Base-by-base conservation (phyloP, 176 grass and related monocot genomes). In the Olyra latifolia region DNA sequence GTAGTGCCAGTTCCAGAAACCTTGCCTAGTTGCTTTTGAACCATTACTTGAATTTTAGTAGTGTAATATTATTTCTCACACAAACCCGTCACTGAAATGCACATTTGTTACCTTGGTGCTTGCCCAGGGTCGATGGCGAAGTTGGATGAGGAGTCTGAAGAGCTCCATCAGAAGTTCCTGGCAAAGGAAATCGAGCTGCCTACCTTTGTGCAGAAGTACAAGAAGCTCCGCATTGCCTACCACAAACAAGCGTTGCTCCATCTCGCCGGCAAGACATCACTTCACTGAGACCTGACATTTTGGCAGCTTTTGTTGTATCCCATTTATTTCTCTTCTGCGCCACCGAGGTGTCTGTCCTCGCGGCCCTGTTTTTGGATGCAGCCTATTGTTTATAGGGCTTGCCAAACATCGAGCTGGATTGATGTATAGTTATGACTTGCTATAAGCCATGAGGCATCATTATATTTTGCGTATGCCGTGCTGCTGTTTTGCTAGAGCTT, bases 161-260 rank as follows among this genome's bases (percentile, higher is more conserved):
- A 84, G 72, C 63, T 93, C 38, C 72, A 91, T 9, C 83, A 78
- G 38, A 94, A 91, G 73, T 80, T 94, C 42, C 82, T 94, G 16
- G 92, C 90, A 42, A 93, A 95, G 29, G 92, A 95, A 47, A 64
- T 98, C 1, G 90, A 94, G 73, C 77, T 91, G 7, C 53, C 84
- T 2, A 77, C 92, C 57, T 93, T 98, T 72, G 88, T 94, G 29
- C 95, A 93, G 62, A 98, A 94, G 35, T 91, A 98, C 77, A 98
- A 94, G 85, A 98, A 94, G 66, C 83, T 94, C 39, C 83, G 92
- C 41, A 73, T 53, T 0, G 76, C 78, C 17, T 92, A 67, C 70
- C 95, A 94, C 83, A 90, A 69, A 76, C 84, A 84, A 45, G 83
- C 90, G 3, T 48, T 94, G 84, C 85, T 99, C 42, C 90, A 90